These are phyloP conservation scores for Ocimum tenuiflorum DNA, from an alignment of 257 asterid genomes.

Conservation along the genomic window DNA sequence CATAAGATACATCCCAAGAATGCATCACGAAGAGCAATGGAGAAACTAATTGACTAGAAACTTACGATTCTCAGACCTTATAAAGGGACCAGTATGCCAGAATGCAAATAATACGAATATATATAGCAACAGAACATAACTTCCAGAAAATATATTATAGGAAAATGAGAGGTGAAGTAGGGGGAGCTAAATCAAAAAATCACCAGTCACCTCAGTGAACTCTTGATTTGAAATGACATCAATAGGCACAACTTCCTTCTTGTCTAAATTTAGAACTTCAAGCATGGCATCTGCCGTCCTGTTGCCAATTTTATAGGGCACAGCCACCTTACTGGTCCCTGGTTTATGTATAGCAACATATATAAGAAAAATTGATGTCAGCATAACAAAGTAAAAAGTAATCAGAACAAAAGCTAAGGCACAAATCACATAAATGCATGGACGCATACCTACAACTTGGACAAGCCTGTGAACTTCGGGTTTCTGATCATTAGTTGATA, in stretches of 20 bases:
- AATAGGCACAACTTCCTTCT: constrained; percentile 61
- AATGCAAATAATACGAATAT: not conserved
- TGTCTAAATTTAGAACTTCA: constrained; percentile 73
- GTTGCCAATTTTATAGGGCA: constrained; percentile 68
- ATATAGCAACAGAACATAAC: not conserved
- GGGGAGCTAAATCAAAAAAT: constrained; percentile 5
- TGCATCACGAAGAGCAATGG: not conserved
- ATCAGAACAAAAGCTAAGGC: constrained; percentile 11
- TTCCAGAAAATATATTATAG: not conserved
- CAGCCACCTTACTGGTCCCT: constrained; percentile 69
- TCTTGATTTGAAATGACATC: constrained; percentile 78
- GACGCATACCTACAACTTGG: constrained; percentile 76
- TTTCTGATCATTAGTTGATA: constrained; percentile 63
- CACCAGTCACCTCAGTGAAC: constrained; percentile 64
- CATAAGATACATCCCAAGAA: not conserved
- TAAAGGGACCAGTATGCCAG: constrained; percentile 11
- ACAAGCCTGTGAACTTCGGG: constrained; percentile 83
- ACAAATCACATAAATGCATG: constrained; percentile 4
- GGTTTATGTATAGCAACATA: constrained; percentile 14
- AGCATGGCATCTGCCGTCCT: constrained; percentile 68
- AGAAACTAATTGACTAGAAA: not conserved
- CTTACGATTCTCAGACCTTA: constrained; percentile 5
- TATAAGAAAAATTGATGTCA: not conserved
- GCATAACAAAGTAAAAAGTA: not conserved
- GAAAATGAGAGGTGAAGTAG: constrained; percentile 11